A percentile compares a stretch with the other conserved stretches of the same genome.
These are phyloP conservation scores for Hibiscus mutabilis DNA, from an alignment of 345 rosid genomes.

Conservation along the genomic window DNA sequence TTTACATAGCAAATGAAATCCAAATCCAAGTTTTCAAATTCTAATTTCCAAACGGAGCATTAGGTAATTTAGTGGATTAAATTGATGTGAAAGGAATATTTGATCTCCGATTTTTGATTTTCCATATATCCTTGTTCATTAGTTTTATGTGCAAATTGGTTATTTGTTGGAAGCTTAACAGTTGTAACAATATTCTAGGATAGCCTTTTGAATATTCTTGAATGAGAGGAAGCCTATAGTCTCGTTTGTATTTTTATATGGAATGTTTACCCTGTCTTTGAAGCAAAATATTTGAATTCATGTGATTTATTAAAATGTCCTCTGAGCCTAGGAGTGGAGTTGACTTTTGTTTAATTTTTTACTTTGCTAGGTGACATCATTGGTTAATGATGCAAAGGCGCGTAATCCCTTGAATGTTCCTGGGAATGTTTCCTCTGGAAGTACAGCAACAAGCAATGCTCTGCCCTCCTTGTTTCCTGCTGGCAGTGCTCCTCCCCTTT, in stretches of 20 bases:
- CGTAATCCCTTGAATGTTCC: constrained; percentile 67
- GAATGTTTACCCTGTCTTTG: neutral
- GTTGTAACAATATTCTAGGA: neutral
- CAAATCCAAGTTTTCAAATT: neutral
- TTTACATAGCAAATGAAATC: neutral
- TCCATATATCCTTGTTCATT: neutral
- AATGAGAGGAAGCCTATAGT: neutral
- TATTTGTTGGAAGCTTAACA: neutral
- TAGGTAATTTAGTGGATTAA: neutral
- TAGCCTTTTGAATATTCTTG: neutral
- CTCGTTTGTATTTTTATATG: neutral
- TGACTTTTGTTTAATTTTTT: constrained; percentile 8
- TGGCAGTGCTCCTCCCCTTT: constrained; percentile 95
- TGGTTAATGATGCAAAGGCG: constrained; percentile 74
- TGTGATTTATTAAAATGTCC: neutral
- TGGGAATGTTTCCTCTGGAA: constrained; percentile 59
- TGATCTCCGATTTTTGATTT: neutral
- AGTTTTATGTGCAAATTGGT: neutral
- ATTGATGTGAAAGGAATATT: constrained; percentile 1
- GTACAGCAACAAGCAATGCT: constrained; percentile 45
- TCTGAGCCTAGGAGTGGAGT: neutral
- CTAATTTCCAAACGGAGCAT: too few relatives aligned
- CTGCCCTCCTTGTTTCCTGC: constrained; percentile 94
- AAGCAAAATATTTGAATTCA: neutral
- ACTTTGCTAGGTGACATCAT: constrained; percentile 49